phyloP scores from a whole-genome alignment of 2,329 filamentous ascomycete species.

The Metarhizium anisopliae region DNA sequence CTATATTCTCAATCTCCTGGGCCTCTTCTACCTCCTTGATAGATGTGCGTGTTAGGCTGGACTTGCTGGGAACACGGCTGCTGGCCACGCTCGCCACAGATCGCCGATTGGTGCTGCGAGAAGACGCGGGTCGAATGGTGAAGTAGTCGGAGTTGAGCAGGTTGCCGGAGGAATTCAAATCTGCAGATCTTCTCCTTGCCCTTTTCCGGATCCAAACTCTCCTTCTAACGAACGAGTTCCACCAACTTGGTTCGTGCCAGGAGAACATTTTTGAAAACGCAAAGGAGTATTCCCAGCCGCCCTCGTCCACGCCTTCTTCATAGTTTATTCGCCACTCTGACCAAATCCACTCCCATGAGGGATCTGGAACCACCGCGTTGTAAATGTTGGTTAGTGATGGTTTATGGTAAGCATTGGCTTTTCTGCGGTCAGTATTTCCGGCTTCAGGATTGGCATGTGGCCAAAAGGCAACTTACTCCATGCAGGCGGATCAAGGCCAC shows the following conservation, averaged over 20 bases:
- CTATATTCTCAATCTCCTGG: constrained; percentile 51
- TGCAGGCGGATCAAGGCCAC: constrained; percentile 73
- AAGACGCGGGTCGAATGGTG: constrained; percentile 53
- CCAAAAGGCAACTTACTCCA: constrained; percentile 48
- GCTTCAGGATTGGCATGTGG: background rate
- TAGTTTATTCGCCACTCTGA: constrained; percentile 56
- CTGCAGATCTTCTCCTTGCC: constrained; percentile 45
- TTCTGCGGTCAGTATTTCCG: constrained; percentile 2
- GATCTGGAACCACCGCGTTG: constrained; percentile 88
- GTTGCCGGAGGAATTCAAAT: constrained; percentile 46
- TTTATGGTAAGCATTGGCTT: constrained; percentile 54
- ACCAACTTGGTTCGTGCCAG: constrained; percentile 91
- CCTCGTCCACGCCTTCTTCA: constrained; percentile 71
- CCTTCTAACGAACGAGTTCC: constrained; percentile 87
- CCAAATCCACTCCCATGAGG: constrained; percentile 86
- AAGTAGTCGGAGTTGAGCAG: constrained; percentile 74
- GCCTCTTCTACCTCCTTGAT: constrained; percentile 44
- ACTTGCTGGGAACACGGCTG: constrained; percentile 24
- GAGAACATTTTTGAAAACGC: constrained; percentile 65
- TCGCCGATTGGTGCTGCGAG: constrained; percentile 16
- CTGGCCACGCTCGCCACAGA: constrained; percentile 24
- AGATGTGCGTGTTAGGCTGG: constrained; percentile 27
- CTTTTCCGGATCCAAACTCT: constrained; percentile 81
- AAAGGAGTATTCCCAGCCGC: constrained; percentile 95
- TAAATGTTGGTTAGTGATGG: constrained; percentile 59